Percentiles rank a stretch among this genome's conserved stretches.
Evolutionary conservation across 1,284 basidiomycete genomes (phyloP).

Genomic region (Apiotrichum mycotoxinovorans): DNA sequence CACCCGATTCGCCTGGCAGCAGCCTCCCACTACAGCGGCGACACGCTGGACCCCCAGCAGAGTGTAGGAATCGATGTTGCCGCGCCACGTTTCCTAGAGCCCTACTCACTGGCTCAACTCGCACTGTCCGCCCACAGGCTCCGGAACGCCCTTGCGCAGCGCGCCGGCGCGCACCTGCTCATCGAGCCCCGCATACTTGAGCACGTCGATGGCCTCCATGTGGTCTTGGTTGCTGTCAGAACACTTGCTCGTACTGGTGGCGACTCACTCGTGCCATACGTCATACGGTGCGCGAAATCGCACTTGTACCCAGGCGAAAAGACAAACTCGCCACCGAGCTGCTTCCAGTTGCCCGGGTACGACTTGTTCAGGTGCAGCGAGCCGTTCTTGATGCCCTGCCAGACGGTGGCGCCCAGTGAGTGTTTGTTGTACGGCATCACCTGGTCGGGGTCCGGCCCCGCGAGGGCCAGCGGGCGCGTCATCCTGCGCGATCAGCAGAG

Average conservation of each 20-base stretch:
- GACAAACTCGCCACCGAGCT: conserved; percentile 48
- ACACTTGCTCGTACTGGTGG: background rate
- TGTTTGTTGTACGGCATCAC: background rate
- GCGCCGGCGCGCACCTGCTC: background rate
- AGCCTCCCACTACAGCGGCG: too few species aligned
- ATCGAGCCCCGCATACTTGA: background rate
- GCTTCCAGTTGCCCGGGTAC: conserved; percentile 42
- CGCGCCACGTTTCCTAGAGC: too few species aligned
- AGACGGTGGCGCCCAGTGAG: background rate
- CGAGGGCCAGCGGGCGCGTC: background rate
- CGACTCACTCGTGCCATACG: conserved; percentile 15
- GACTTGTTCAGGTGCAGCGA: background rate
- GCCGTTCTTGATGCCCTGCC: background rate
- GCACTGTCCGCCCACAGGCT: too few species aligned
- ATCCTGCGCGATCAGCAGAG: too few species aligned
- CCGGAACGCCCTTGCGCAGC: background rate
- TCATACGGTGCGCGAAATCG: conserved; percentile 48
- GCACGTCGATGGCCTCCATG: background rate
- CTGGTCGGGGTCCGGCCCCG: background rate
- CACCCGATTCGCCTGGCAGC: too few species aligned
- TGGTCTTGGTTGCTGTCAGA: background rate
- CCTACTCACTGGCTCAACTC: too few species aligned
- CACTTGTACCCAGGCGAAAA: conserved; percentile 32
- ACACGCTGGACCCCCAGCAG: too few species aligned
- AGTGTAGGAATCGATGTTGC: too few species aligned